Percentiles rank a stretch among this genome's conserved stretches.
phyloP scores from a whole-genome alignment of 768 basidiomycete genomes.

The Boletus edulis region DNA sequence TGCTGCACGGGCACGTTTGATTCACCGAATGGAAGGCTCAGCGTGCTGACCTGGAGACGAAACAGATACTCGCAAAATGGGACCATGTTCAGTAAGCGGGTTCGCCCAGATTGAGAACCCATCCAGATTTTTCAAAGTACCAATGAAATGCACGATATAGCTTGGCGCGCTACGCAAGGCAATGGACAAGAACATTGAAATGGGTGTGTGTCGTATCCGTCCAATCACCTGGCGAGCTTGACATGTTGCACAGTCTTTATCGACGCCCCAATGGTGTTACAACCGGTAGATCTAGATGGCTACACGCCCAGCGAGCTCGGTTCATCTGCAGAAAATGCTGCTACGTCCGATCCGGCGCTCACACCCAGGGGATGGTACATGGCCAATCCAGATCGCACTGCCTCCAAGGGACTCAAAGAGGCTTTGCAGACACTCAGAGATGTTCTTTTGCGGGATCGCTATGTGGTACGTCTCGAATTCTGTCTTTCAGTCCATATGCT shows the following conservation, averaged over 20 bases:
- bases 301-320: conserved; percentile 32
- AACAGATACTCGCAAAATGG: conserved; percentile 72
- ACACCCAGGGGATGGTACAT: conserved; percentile 75
- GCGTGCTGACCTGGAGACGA: conserved; percentile 2
- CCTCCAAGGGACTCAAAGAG: conserved; percentile 55
- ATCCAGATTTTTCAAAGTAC: neutral
- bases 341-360: conserved; percentile 46
- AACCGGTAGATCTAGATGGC: conserved; percentile 57
- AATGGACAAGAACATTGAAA: conserved; percentile 60
- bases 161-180: conserved; percentile 72
- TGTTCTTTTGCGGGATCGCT: conserved; percentile 53
- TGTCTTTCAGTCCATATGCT: neutral
- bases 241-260: conserved; percentile 54
- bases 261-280: conserved; percentile 66
- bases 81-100: conserved; percentile 67
- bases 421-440: conserved; percentile 54
- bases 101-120: conserved; percentile 30
- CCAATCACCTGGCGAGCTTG: neutral
- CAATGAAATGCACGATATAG: conserved; percentile 32
- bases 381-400: conserved; percentile 48
- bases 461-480: conserved; percentile 50
- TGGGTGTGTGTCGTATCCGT: conserved; percentile 45
- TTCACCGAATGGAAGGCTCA: neutral
- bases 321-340: conserved; percentile 34
- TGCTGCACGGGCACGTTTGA: conserved; percentile 42